Percentiles rank a stretch among this genome's conserved stretches.
These are phyloP conservation scores for Ricinus communis DNA, from an alignment of 345 rosid genomes.

Conservation along the genomic window DNA sequence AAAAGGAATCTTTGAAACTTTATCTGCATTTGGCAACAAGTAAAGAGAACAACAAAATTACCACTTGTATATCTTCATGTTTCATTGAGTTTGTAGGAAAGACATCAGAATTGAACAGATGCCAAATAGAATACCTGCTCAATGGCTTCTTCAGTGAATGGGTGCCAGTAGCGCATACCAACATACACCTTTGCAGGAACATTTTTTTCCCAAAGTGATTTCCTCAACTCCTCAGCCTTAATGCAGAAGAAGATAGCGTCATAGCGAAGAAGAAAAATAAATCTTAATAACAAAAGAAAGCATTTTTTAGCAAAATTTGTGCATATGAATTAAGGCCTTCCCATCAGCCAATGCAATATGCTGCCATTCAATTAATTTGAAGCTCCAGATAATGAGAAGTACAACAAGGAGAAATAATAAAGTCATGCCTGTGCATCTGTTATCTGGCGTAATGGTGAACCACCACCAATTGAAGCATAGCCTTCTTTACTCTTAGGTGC, in stretches of 20 bases:
- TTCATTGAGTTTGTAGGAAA: neutral
- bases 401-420: neutral
- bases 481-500: constrained; percentile 99
- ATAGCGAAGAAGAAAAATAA: neutral
- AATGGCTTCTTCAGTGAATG: constrained; percentile 97
- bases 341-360: constrained; percentile 1
- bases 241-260: constrained; percentile 15
- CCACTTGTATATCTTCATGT: neutral
- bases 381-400: neutral
- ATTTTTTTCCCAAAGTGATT: constrained; percentile 76
- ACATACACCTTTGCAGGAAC: constrained; percentile 92
- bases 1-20: neutral
- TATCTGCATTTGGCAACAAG: no score
- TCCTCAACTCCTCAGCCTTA: constrained; percentile 90
- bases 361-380: neutral
- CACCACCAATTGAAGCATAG: constrained; percentile 97
- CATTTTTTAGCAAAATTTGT: neutral
- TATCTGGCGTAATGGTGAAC: constrained; percentile 89
- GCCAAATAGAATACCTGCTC: constrained; percentile 59
- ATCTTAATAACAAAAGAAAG: constrained; percentile 11
- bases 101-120: neutral
- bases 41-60: constrained; percentile 4
- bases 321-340: neutral
- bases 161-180: constrained; percentile 99
- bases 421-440: constrained; percentile 82